Base-by-base conservation (phyloP, 805 yeast species). In the Ogataea angusta region DNA sequence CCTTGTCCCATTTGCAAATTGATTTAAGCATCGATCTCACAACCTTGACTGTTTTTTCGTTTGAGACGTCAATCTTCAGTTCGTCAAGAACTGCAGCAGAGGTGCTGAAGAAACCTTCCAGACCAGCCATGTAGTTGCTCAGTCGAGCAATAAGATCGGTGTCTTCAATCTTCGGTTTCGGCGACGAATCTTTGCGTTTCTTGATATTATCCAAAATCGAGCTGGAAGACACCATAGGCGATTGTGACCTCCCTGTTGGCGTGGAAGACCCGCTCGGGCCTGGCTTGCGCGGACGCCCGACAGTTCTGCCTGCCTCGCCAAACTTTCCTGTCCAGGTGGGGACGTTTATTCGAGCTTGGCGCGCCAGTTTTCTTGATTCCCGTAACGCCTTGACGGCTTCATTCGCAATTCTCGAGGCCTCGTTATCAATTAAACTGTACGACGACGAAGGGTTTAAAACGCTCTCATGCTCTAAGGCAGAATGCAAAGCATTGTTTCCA, bases 311-410 rank as follows among this genome's bases (percentile, higher is more conserved):
- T 0, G 96, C 96, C 14, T 66, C 61, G 0, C 99, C 99, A 68
- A 82, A 87, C 50, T 76, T 77, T 0, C 99, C 99, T 0, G 99
- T 91, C 95, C 97, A 93, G 0, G 99, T 91, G 0, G 97, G 98
- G 0, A 84, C 80, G 4, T 95, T 95, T 22, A 90, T 69, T 18
- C 59, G 60, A 2, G 73, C 62, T 29, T 52, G 54, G 23, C 71
- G 58, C 0, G 89, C 70, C 16, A 65, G 57, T 34, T 64, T 69
- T 29, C 89, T 63, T 0, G 96, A 86, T 44, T 75, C 74, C 39
- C 75, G 69, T 41, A 85, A 60, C 0, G 81, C 82, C 35, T 69
- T 68, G 4, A 74, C 75, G 0, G 95, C 93, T 41, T 79, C 82
- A 27, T 66, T 63, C 1, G 85, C 82, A 7, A 82, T 64, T 12